A percentile compares a stretch with the other conserved stretches of the same genome.
Evolutionary conservation across 139 green algal genomes (phyloP).

Genomic region (Chlorella sp.): DNA sequence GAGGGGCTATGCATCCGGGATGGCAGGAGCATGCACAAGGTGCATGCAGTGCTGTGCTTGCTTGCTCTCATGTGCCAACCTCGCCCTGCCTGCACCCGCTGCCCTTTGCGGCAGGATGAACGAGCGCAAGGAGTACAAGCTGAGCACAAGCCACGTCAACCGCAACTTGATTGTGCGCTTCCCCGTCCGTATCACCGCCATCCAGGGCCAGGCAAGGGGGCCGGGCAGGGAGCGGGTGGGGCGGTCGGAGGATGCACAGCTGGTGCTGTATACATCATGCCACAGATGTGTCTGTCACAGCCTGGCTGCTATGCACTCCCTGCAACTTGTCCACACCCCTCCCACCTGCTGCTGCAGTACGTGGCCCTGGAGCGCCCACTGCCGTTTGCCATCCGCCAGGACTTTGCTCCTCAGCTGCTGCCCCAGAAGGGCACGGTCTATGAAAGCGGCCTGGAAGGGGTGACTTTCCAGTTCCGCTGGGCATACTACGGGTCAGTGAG

Average conservation of each 20-base stretch:
- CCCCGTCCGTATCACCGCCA: not conserved
- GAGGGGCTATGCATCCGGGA: too few relatives aligned
- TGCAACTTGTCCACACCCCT: not conserved
- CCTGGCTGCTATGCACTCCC: too few relatives aligned
- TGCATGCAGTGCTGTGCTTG: too few relatives aligned
- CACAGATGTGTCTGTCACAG: too few relatives aligned
- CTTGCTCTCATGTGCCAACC: too few relatives aligned
- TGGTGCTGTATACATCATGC: too few relatives aligned
- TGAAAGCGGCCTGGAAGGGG: not conserved
- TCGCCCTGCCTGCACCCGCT: too few relatives aligned
- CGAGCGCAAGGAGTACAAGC: not conserved
- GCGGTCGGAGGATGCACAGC: too few relatives aligned
- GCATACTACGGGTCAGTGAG: not conserved
- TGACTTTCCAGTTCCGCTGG: not conserved
- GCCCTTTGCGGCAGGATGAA: slow-evolving; percentile 5
- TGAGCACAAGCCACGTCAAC: not conserved
- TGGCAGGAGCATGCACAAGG: too few relatives aligned
- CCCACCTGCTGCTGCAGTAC: not conserved
- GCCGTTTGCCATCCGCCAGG: slow-evolving; percentile 2
- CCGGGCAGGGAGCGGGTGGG: not conserved
- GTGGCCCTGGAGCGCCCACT: slow-evolving; percentile 6
- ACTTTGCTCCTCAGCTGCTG: not conserved
- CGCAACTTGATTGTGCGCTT: slow-evolving; percentile 4
- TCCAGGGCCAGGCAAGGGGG: slow-evolving; percentile 4
- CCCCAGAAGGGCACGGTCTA: not conserved